Base-by-base conservation (phyloP, 2,329 filamentous ascomycete genomes). In the Nannizziopsis barbatae region DNA sequence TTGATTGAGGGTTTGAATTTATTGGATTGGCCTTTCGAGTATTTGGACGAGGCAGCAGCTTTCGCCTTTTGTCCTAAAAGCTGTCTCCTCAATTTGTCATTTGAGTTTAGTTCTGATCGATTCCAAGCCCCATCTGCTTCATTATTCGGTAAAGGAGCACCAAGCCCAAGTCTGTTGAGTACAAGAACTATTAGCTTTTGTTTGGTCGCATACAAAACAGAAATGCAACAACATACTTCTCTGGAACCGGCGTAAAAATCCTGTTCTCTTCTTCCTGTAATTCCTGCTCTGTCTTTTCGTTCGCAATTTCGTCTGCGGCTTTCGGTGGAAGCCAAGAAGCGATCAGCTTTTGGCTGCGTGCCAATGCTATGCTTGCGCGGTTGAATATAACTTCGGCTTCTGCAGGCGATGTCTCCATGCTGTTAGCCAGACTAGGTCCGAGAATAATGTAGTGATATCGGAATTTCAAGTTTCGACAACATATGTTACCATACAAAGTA, bases 331-430 rank as follows among this genome's bases (percentile, higher is more conserved):
- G 70, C 73, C 75, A 75, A 54, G 76, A 78, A 44, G 73, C 68
- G 51, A 80, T 65, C 14, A 77, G 63, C 31, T 70, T 70, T 54
- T 77, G 74, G 44, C 70, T 72, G 47, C 73, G 72, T 5, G 76
- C 74, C 8, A 77, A 63, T 2, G 70, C 69, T 41, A 80, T 68
- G 52, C 71, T 75, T 30, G 74, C 66, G 46, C 69, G 67, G 56
- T 78, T 79, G 46, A 74, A 69, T 42, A 80, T 70, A 35, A 79
- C 65, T 53, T 79, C 76, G 37, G 72, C 72, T 50, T 75, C 71
- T n/a, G 62, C 60, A 20, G 58, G 53, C 9, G 65, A 58, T 62
- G 65, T 65, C 27, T n/a, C 22, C 42, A 45, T 45, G 35, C 35
- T 40, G n/a, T n/a, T n/a, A n/a, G n/a, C n/a, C n/a, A n/a, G n/a